Conservation (phyloP, 2,329 filamentous ascomycete genomes). For the Talaromyces amestolkiae region DNA sequence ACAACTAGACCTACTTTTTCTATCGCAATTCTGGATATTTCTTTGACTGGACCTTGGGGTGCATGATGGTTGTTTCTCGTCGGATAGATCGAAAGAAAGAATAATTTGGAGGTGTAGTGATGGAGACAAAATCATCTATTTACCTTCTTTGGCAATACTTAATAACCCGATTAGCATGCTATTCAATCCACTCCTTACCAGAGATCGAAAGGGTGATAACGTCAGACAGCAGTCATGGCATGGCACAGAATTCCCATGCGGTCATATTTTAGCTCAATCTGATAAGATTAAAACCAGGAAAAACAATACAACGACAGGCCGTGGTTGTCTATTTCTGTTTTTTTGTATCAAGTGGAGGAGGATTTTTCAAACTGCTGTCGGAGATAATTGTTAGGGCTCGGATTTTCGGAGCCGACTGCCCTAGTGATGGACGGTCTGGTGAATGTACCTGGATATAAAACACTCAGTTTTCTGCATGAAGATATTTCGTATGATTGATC, state of each 20-base stretch:
- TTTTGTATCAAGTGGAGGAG: neutral
- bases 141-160: neutral
- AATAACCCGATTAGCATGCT: neutral
- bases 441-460: neutral
- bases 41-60: neutral
- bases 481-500: too few relatives aligned
- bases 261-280: neutral
- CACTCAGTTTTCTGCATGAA: neutral
- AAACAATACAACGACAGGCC: neutral
- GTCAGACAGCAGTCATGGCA: neutral
- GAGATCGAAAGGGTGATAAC: neutral
- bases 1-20: neutral
- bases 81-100: neutral
- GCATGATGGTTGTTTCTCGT: neutral
- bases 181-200: neutral
- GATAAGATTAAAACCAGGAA: neutral
- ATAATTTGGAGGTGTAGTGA: neutral
- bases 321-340: neutral
- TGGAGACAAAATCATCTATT: neutral
- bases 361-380: neutral
- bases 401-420: constrained; percentile 1
- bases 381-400: neutral
- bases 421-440: neutral
- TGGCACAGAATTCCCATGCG: too few relatives aligned
- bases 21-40: neutral